phyloP scores from a whole-genome alignment of 1,284 basidiomycete genomes.

The Rugosomyces carneus region DNA sequence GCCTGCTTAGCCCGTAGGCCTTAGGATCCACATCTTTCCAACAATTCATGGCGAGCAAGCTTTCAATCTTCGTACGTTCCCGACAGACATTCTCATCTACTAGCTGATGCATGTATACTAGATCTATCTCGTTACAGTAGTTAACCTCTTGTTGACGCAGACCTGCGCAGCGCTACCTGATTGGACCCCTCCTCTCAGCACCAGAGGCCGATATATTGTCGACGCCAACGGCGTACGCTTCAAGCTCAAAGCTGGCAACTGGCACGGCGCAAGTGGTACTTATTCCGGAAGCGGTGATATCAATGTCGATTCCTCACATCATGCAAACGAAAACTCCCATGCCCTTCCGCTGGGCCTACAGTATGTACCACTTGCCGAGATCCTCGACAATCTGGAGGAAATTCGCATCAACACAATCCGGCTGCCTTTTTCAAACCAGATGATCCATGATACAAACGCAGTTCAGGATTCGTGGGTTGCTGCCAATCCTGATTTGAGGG shows the following conservation, averaged over 20 bases:
- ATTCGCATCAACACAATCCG: slow-evolving; percentile 13
- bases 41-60: slow-evolving; percentile 1
- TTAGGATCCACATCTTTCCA: too few relatives aligned
- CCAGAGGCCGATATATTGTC: slow-evolving; percentile 14
- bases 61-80: not conserved
- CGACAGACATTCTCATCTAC: not conserved
- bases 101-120: not conserved
- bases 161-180: slow-evolving; percentile 3
- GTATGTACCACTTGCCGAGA: slow-evolving; percentile 5
- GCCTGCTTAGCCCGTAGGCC: too few relatives aligned
- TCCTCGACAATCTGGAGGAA: slow-evolving; percentile 11
- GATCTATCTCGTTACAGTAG: not conserved
- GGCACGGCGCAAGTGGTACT: slow-evolving; percentile 16
- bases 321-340: slow-evolving; percentile 14
- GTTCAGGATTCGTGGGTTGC: slow-evolving; percentile 11
- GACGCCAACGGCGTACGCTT: slow-evolving; percentile 14
- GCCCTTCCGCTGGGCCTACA: slow-evolving; percentile 13
- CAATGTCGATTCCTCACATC: slow-evolving; percentile 10
- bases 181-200: slow-evolving; percentile 15
- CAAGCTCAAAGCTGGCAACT: slow-evolving; percentile 14
- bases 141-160: not conserved
- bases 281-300: slow-evolving; percentile 14
- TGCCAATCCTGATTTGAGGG: slow-evolving; percentile 11
- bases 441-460: slow-evolving; percentile 13
- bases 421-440: slow-evolving; percentile 16